Base-by-base conservation (phyloP, 345 rosid genomes). In the Boechera divaricarpa region DNA sequence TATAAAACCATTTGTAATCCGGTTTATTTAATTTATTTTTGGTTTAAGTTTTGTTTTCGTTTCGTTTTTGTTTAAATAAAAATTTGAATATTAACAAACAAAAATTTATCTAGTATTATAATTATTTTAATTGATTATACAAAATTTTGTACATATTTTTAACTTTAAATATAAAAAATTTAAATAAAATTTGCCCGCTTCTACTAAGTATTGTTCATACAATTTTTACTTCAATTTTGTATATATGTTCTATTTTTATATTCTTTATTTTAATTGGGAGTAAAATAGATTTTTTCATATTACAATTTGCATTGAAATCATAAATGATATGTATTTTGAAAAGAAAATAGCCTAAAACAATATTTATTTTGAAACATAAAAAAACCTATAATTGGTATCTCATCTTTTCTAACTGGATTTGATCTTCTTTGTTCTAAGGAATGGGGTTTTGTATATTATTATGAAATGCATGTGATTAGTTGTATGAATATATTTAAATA, bases 381-480 rank as follows among this genome's bases (percentile, higher is more conserved):
- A 6, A 16, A 6, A 36, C 9, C 5, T 44, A 44, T 18, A 44
- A 70, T 66, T 11, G 35, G 32, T 33, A 13, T 66, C 2, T 32
- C 28, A 2, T 9, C 0, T 45, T 45, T 64, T 64, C 31, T 32
- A 48, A 36, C 36, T 67, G 4, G 18, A 42, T 8, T 24, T 38
- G 38, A 54, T 16, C 7, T 4, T 36, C 13, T 35, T 35, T 45
- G 15, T 44, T 42, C 9, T 52, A 11, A 10, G 4, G 13, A 5
- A 33, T 55, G 10, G 35, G 36, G 6, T 9, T 64, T 12, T 4
- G n/a, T 53, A 31, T 42, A 63, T 18, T 49, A 38, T 38, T 18
- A 31, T 16, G 69, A 39, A 63, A 38, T 63, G 26, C 56, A 73
- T 73, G 35, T 53, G 53, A 18, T 39, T 63, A 32, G 55, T 52